Evolutionary conservation across 192 early-diverging fungal genomes (phyloP), one percentile per base, ranked within the genome.

Genomic region (Backusella sp.): DNA sequence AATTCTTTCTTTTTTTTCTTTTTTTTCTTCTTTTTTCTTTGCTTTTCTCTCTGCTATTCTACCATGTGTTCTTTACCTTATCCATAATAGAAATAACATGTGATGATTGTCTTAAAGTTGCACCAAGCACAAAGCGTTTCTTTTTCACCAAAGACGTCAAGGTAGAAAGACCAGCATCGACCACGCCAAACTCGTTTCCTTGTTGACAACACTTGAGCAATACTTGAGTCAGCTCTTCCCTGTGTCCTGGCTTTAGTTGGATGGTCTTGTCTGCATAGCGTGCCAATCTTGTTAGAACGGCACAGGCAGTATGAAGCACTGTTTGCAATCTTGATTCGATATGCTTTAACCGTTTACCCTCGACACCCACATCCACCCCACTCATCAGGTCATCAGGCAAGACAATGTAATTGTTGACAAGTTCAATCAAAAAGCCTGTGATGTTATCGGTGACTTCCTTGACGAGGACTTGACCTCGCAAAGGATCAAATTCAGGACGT

Each of bases 141-240:
- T 79, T 76, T 17, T 83, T 73, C 3, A 84, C 80, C 62, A 89
- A 66, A 35, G 79, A 41, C 3, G 85, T 68, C 62, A 89, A 66
- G 0, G 86, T 86, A 21, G 86, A 83, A 1, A 87, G 62, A 37
- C 83, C 69, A 21, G 88, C 82, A 68, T 89, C 86, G 2, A 87
- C 80, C 5, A 84, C 83, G 37, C 80, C 80, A 81, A 89, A 89
- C 8, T 82, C 82, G 2, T 74, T 41, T 0, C 73, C 66, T 67
- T 79, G 77, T 23, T 81, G 74, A 41, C 84, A 77, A 36, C 80
- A 82, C 66, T 80, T 79, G 3, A 84, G 21, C 30, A 83, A 73
- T 4, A 65, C 56, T 15, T 72, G 1, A 6, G 73, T 53, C 8
- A 74, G 7, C 46, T 49, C 72, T 6, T 68, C 66, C 15, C 66